phyloP scores from a whole-genome alignment of 768 basidiomycete genomes.

The Tephrocybe sp. region DNA sequence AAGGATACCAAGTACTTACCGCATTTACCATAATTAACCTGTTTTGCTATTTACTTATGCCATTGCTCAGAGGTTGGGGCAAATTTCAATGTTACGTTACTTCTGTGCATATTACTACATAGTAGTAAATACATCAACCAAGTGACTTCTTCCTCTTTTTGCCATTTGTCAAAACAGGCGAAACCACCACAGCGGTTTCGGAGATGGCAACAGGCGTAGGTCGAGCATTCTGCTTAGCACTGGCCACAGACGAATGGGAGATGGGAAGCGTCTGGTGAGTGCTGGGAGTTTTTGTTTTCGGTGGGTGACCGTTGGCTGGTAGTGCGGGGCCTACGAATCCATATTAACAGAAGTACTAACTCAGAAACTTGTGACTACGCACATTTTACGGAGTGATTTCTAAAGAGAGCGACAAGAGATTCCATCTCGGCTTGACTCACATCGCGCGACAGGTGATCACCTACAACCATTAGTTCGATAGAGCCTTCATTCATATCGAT shows the following conservation, averaged over 20 bases:
- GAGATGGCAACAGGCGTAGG: not conserved
- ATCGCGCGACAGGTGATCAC: constrained; percentile 22
- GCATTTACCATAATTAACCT: too few relatives aligned
- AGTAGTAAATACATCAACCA: constrained; percentile 19
- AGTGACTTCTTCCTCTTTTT: constrained; percentile 57
- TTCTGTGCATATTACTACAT: not conserved
- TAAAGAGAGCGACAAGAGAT: constrained; percentile 64
- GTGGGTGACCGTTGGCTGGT: constrained; percentile 5
- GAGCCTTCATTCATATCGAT: constrained; percentile 41
- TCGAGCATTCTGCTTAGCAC: constrained; percentile 9
- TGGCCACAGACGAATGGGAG: constrained; percentile 5
- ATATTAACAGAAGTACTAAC: not conserved
- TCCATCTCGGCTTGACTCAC: constrained; percentile 57
- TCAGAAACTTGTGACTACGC: constrained; percentile 12
- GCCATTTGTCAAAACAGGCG: constrained; percentile 31
- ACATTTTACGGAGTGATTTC: constrained; percentile 43
- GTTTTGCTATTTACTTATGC: too few relatives aligned
- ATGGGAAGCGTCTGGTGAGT: not conserved
- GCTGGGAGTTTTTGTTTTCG: constrained; percentile 4
- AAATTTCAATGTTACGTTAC: not conserved
- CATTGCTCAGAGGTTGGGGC: too few relatives aligned
- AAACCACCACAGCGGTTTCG: constrained; percentile 1
- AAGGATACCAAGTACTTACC: not conserved
- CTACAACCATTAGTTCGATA: constrained; percentile 12
- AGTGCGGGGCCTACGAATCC: not conserved